phyloP scores from a whole-genome alignment of 2,329 filamentous ascomycete species.

The Monosporascus sp. region DNA sequence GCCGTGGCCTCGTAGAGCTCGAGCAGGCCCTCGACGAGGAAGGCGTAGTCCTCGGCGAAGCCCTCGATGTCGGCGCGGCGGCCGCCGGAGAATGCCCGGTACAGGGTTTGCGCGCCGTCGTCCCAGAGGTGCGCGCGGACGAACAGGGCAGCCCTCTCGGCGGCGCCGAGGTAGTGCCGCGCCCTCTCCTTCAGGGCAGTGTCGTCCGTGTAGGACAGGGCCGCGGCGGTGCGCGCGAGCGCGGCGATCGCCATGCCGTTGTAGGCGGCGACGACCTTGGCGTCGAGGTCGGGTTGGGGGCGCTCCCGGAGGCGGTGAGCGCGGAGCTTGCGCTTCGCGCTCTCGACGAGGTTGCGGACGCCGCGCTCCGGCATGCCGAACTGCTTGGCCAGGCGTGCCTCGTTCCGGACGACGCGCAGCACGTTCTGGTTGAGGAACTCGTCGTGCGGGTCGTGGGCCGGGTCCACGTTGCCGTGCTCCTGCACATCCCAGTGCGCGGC shows the following conservation, averaged over 20 bases:
- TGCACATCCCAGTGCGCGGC: conserved; percentile 81
- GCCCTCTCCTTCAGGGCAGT: conserved; percentile 45
- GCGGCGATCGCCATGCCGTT: conserved; percentile 85
- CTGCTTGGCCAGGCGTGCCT: conserved; percentile 65
- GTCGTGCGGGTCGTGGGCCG: conserved; percentile 80
- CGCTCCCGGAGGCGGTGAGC: conserved; percentile 69
- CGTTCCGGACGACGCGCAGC: conserved; percentile 63
- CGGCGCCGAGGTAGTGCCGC: conserved; percentile 56
- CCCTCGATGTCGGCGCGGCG: conserved; percentile 59
- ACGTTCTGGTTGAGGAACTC: conserved; percentile 95
- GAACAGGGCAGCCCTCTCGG: conserved; percentile 64
- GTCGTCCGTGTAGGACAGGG: conserved; percentile 55
- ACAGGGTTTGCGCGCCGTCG: conserved; percentile 53
- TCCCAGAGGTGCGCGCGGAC: conserved; percentile 73
- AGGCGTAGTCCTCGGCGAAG: conserved; percentile 94
- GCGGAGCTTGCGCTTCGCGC: conserved; percentile 62
- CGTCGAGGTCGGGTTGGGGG: conserved; percentile 71
- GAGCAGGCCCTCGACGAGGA: conserved; percentile 74
- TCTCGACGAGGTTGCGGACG: conserved; percentile 60
- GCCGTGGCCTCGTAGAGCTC: conserved; percentile 80
- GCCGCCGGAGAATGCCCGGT: conserved; percentile 67
- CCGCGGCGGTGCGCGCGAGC: conserved; percentile 68
- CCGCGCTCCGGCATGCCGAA: conserved; percentile 68
- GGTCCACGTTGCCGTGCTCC: conserved; percentile 78
- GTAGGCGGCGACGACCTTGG: conserved; percentile 82